phyloP scores from a whole-genome alignment of 768 basidiomycete species.

The Trametes gibbosa region DNA sequence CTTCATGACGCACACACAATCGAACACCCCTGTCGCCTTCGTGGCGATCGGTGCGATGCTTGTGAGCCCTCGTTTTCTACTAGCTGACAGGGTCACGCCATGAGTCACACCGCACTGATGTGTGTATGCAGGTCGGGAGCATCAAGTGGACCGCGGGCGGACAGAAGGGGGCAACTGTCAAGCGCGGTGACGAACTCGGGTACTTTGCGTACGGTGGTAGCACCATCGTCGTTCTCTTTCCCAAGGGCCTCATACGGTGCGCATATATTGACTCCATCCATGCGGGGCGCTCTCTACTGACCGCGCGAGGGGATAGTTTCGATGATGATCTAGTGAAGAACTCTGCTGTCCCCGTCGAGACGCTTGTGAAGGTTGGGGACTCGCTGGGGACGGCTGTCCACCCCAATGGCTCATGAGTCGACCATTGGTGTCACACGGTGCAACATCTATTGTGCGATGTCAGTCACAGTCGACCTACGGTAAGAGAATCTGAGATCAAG shows the following conservation, averaged over 20 bases:
- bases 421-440: too few species aligned
- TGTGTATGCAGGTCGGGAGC: conserved; percentile 45
- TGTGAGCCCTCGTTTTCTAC: conserved; percentile 28
- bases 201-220: conserved; percentile 79
- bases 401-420: too few species aligned
- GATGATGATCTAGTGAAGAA: conserved; percentile 60
- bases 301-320: conserved; percentile 34
- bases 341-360: conserved; percentile 58
- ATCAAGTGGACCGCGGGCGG: conserved; percentile 62
- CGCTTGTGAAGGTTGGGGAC: conserved; percentile 53
- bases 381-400: conserved; percentile 6
- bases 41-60: conserved; percentile 81
- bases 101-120: background rate
- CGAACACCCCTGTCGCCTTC: conserved; percentile 55
- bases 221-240: conserved; percentile 62
- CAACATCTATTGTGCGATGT: too few species aligned
- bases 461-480: too few species aligned
- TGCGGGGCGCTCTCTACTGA: background rate
- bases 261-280: conserved; percentile 15
- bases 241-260: conserved; percentile 45
- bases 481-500: too few species aligned
- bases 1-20: conserved; percentile 45
- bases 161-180: conserved; percentile 46
- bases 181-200: conserved; percentile 66
- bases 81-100: background rate